Evolutionary conservation across 352 stramenopile species (phyloP).

Genomic region (Phytophthora palmivora): DNA sequence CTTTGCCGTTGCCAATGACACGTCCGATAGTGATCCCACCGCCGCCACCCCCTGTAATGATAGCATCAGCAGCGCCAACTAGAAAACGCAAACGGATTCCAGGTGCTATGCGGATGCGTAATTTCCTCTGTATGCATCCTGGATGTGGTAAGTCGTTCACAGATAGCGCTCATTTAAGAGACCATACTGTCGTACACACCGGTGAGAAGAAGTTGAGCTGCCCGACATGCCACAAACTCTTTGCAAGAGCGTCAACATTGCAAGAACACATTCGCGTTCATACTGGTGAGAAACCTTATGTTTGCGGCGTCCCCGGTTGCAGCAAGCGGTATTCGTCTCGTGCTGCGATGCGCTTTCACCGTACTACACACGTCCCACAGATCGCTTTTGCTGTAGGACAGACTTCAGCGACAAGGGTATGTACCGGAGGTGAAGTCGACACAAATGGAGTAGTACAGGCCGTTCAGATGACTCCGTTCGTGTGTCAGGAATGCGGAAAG

Average conservation of each 20-base stretch:
- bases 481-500: conserved; percentile 38
- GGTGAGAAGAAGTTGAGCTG: conserved; percentile 71
- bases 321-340: conserved; percentile 74
- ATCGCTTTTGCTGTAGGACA: conserved; percentile 8
- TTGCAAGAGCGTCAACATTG: conserved; percentile 62
- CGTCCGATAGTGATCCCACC: conserved; percentile 23
- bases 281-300: conserved; percentile 77
- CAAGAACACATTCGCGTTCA: conserved; percentile 75
- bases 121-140: conserved; percentile 74
- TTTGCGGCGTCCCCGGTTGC: conserved; percentile 57
- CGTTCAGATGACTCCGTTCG: conserved; percentile 13
- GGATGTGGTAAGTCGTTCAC: conserved; percentile 75
- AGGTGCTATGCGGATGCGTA: conserved; percentile 60
- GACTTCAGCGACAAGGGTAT: not conserved
- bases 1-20: conserved; percentile 17
- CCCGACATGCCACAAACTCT: conserved; percentile 52
- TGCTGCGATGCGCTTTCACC: conserved; percentile 68
- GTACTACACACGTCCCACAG: conserved; percentile 38
- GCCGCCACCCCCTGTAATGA: conserved; percentile 6
- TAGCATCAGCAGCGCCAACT: conserved; percentile 4
- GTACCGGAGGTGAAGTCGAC: not conserved
- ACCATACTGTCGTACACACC: conserved; percentile 80
- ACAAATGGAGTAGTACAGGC: not conserved
- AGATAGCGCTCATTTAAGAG: conserved; percentile 70
- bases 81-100: conserved; percentile 54